Evolutionary conservation across 1,139 yeast species (phyloP), one percentile per base, ranked within the genome.

Genomic region (Ogataea hybrid): DNA sequence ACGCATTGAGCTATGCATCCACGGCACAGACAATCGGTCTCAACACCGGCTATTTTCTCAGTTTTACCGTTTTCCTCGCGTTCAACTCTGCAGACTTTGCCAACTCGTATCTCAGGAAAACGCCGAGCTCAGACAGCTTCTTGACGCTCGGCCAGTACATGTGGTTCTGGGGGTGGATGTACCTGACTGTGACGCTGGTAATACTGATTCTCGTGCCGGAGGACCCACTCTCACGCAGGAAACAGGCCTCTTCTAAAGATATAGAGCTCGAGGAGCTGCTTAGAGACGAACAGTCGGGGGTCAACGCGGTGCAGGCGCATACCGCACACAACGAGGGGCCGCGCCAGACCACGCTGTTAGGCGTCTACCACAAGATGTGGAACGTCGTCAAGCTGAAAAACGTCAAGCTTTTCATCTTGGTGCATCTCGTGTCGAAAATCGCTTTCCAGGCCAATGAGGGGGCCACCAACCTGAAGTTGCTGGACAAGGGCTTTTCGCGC

Each of bases 381-480:
- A 73, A 81, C 52, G 94, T 92, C 25, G 68, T 89, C 42, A 77
- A 78, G 56, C 71, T 92, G 31, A 78, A 81, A n/a, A 81, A 88
- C 48, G 84, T 92, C 29, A 92, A 82, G 59, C 71, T 79, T 6
- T 77, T 92, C 53, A 83, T 89, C 22, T 56, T 81, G 1, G 77
- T 94, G 10, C 89, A 89, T 56, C 64, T 92, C 35, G 63, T 88
- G 12, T 84, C 96, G 28, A 92, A 92, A 61, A 73, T 92, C 44
- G 98, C 96, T 5, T 94, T 92, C 61, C 96, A 90, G 60, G 95
- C 92, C 15, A 92, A 90, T 56, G 99, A 92, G 62, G 90, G 95
- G 4, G 97, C 95, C 18, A 92, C 98, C 1, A 90, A 90, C 58
- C 73, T 92, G 54, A 92, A 90, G 59, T 70, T 94, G 20, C 69